Conservation (phyloP, 495 filamentous ascomycete species). For the Penicillium taxi region DNA sequence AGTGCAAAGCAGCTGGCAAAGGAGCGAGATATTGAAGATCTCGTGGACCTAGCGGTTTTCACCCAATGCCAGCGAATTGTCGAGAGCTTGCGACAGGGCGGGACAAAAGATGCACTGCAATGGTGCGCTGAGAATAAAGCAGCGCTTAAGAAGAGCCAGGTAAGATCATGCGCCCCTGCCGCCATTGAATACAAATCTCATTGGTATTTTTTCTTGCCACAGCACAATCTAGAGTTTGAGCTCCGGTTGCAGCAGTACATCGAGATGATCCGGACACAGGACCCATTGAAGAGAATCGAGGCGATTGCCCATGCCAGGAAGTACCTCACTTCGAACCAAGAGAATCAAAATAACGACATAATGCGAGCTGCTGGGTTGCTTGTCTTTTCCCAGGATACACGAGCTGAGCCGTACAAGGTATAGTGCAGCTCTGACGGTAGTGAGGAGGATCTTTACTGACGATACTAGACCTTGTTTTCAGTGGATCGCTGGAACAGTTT, state of each 20-base stretch:
- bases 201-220: not conserved
- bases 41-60: conserved; percentile 88
- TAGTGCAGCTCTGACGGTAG: conserved; percentile 3
- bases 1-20: conserved; percentile 67
- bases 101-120: conserved; percentile 65
- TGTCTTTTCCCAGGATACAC: conserved; percentile 57
- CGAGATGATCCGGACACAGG: conserved; percentile 66
- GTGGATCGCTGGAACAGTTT: conserved; percentile 63
- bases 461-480: conserved; percentile 61
- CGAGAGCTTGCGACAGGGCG: conserved; percentile 59
- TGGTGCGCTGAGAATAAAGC: conserved; percentile 94
- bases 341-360: conserved; percentile 61
- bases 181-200: not conserved
- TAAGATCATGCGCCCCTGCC: conserved; percentile 29
- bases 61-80: conserved; percentile 70
- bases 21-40: conserved; percentile 62
- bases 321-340: conserved; percentile 59
- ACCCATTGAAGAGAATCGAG: conserved; percentile 55
- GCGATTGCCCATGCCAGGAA: conserved; percentile 77
- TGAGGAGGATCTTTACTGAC: conserved; percentile 1
- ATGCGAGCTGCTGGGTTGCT: conserved; percentile 71
- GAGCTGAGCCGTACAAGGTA: conserved; percentile 58
- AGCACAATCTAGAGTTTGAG: conserved; percentile 89
- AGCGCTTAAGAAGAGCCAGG: conserved; percentile 73
- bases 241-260: conserved; percentile 94